Conservation (phyloP, 495 filamentous ascomycete genomes). For the Astrothelium subdiscretum region DNA sequence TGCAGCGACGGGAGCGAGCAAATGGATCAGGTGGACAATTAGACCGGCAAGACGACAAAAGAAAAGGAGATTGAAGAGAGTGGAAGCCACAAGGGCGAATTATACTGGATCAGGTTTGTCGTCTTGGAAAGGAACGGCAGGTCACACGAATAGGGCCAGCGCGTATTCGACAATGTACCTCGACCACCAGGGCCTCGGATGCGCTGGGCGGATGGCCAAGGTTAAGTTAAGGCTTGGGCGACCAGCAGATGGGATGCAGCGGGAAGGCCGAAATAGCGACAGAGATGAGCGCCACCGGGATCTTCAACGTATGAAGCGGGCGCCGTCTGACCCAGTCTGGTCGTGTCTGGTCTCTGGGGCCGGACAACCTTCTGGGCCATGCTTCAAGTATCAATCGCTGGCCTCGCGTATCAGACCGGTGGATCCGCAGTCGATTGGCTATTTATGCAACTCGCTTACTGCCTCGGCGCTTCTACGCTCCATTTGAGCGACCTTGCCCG, state of each 20-base stretch:
- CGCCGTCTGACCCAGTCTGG: neutral
- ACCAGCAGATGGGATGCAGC: neutral
- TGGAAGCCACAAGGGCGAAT: neutral
- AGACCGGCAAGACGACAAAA: neutral
- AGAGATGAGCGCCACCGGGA: neutral
- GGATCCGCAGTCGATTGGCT: neutral
- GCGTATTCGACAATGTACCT: constrained; percentile 1
- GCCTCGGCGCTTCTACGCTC: neutral
- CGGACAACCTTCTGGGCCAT: neutral
- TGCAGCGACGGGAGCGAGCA: neutral
- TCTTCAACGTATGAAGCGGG: neutral
- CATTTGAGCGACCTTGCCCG: neutral
- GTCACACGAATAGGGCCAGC: constrained; percentile 3
- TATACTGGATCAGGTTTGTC: neutral
- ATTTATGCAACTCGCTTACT: neutral
- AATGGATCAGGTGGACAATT: neutral
- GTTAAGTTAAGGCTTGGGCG: neutral
- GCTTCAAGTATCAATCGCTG: neutral
- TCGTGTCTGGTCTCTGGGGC: neutral
- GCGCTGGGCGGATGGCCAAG: neutral
- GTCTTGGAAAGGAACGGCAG: neutral
- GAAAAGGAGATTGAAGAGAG: neutral
- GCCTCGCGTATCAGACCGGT: neutral
- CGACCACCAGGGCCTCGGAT: neutral
- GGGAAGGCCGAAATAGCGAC: neutral